Conservation (phyloP, 2,329 filamentous ascomycete species). For the Exophiala xenobiotica region DNA sequence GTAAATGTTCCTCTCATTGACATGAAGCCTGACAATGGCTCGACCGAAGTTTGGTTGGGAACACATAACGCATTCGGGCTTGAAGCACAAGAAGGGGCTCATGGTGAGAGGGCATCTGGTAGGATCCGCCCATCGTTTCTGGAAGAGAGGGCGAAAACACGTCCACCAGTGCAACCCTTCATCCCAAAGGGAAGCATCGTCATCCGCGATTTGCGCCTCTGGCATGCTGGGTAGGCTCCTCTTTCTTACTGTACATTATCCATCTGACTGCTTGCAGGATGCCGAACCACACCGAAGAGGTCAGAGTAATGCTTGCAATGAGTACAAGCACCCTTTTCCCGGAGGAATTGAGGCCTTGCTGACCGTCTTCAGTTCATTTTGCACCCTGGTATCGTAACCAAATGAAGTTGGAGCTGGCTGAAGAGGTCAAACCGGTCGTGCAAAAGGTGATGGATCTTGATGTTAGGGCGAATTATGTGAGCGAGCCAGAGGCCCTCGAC, state of each 20-base stretch:
- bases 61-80: slow-evolving; percentile 46
- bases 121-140: slow-evolving; percentile 44
- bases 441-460: slow-evolving; percentile 46
- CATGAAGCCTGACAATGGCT: slow-evolving; percentile 54
- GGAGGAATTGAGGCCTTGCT: background rate
- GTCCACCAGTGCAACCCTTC: slow-evolving; percentile 40
- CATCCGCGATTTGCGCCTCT: slow-evolving; percentile 49
- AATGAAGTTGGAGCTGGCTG: slow-evolving; percentile 56
- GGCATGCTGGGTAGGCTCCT: slow-evolving; percentile 56
- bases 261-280: too few species aligned
- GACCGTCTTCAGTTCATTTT: slow-evolving; percentile 38
- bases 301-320: slow-evolving; percentile 48
- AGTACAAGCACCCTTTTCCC: slow-evolving; percentile 26
- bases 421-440: slow-evolving; percentile 51
- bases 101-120: slow-evolving; percentile 55
- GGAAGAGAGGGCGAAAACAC: slow-evolving; percentile 33
- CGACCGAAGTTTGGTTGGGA: slow-evolving; percentile 61
- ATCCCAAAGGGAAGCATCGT: slow-evolving; percentile 49
- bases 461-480: slow-evolving; percentile 53
- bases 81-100: slow-evolving; percentile 49
- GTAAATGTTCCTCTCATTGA: slow-evolving; percentile 55
- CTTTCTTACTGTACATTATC: too few species aligned
- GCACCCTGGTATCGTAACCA: slow-evolving; percentile 51
- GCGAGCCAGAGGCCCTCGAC: slow-evolving; percentile 42
- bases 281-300: slow-evolving; percentile 45